Evolutionary conservation across 73 alveolate genomes (phyloP).

Genomic region (Tetrahymena thermophila): DNA sequence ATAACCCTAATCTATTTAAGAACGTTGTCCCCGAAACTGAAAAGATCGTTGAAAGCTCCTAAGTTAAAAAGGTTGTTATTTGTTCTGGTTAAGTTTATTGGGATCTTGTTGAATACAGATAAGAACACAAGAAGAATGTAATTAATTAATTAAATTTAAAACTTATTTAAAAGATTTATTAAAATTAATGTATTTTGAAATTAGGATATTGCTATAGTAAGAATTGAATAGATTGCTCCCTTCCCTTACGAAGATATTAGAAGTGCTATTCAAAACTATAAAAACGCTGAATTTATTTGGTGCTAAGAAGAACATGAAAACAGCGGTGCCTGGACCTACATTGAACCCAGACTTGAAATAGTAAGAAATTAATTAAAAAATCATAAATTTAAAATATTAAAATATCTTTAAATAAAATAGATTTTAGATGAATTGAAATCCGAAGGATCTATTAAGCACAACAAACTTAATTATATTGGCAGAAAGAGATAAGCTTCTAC

Average conservation of each 20-base stretch:
- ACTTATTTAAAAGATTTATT: no score
- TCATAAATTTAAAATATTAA: no score
- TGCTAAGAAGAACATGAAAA: conserved; percentile 79
- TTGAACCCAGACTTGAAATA: conserved; percentile 62
- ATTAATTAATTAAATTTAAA: neutral
- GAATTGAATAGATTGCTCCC: conserved; percentile 90
- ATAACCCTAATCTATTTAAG: conserved; percentile 28
- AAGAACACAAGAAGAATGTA: conserved; percentile 17
- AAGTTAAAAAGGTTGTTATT: conserved; percentile 60
- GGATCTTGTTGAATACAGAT: conserved; percentile 57
- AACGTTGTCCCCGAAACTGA: conserved; percentile 28
- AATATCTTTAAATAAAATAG: conserved; percentile 11
- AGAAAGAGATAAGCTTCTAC: conserved; percentile 76
- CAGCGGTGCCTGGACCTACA: conserved; percentile 60
- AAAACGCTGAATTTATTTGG: conserved; percentile 64
- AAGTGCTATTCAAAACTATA: conserved; percentile 45
- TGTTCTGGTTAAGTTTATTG: conserved; percentile 79
- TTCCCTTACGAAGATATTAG: conserved; percentile 84
- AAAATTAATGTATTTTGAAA: neutral
- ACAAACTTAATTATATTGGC: conserved; percentile 50
- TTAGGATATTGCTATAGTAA: conserved; percentile 78
- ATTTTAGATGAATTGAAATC: conserved; percentile 2
- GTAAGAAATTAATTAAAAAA: neutral
- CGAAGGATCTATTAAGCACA: conserved; percentile 9
- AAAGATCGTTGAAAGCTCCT: conserved; percentile 22